These are phyloP conservation scores for Aquilaria sinensis DNA, from an alignment of 345 rosid species.

Conservation along the genomic window DNA sequence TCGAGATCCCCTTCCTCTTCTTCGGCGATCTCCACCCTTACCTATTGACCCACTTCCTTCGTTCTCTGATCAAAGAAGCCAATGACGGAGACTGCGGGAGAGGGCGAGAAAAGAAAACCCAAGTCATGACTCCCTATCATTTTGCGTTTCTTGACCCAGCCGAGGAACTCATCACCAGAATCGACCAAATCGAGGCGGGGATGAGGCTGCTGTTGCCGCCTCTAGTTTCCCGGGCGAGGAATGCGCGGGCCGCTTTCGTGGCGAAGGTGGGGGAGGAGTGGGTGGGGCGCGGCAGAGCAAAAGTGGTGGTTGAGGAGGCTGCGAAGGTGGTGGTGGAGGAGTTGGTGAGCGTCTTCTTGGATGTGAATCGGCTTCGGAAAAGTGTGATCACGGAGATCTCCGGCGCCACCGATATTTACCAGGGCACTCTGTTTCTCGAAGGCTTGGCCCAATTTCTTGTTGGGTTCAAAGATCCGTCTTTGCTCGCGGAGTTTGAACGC, in stretches of 20 bases:
- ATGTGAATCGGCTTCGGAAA: slow-evolving; percentile 65
- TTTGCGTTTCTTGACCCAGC: slow-evolving; percentile 21
- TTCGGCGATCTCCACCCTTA: slow-evolving; percentile 92
- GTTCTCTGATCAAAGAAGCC: slow-evolving; percentile 47
- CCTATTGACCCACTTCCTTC: slow-evolving; percentile 66
- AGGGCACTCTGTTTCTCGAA: slow-evolving; percentile 82
- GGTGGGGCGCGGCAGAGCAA: slow-evolving; percentile 19
- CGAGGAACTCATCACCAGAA: slow-evolving; percentile 23
- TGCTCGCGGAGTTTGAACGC: slow-evolving; percentile 38
- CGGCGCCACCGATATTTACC: slow-evolving; percentile 45
- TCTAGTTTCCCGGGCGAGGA: slow-evolving; percentile 37
- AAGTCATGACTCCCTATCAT: not conserved
- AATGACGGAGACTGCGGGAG: slow-evolving; percentile 15
- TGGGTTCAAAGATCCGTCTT: slow-evolving; percentile 53
- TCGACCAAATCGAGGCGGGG: slow-evolving; percentile 80
- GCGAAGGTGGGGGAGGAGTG: slow-evolving; percentile 42
- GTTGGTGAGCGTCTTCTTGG: slow-evolving; percentile 51
- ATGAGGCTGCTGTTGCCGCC: slow-evolving; percentile 75
- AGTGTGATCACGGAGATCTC: slow-evolving; percentile 66
- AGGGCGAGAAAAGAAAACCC: not conserved
- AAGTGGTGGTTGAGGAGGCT: slow-evolving; percentile 26
- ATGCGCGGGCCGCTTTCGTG: slow-evolving; percentile 40
- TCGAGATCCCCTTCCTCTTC: slow-evolving; percentile 73
- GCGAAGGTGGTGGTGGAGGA: slow-evolving; percentile 62
- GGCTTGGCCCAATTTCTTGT: slow-evolving; percentile 70